Evolutionary conservation across 306 rosid genomes (phyloP), one percentile per base, ranked within the genome.

Genomic region (Ochetophila trinervis): DNA sequence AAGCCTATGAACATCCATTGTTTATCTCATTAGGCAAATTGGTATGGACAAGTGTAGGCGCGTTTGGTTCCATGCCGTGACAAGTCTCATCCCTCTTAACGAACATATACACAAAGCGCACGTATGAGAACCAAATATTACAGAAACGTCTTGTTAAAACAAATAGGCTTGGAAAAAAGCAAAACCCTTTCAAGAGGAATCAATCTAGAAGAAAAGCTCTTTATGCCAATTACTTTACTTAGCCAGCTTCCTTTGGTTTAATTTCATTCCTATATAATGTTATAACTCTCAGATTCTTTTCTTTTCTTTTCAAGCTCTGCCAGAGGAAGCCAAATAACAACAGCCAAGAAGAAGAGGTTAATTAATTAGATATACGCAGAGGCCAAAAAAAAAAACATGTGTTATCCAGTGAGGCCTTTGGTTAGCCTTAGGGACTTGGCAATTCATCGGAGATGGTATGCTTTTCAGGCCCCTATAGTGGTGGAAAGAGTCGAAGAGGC

Each of bases 341-440:
- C 12, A 0, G 45, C 45, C 45, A 49, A 32, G 23, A 20, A 35
- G 60, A 80, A 57, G 64, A 40, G 62, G 72, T 22, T 27, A 69
- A 79, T 51, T 9, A 51, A 14, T 12, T 23, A 44, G 60, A 48
- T 55, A n/a, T 32, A 72, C 37, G 49, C 19, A 65, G 30, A 15
- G 52, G 56, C 47, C 0, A 50, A 62, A 66, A 5, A 24, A 50
- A 21, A 47, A 67, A 51, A 62, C 4, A 91, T 91, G 97, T 86
- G 96, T 75, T 73, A 87, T 57, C 83, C 80, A 0, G 72, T 74
- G 1, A 36, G 75, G 78, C 72, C 84, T 75, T 61, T 53, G 67
- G 78, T 59, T 48, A 64, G 57, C 42, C 52, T 15, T 20, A 78
- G 73, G 67, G 77, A 60, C 24, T 40, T 72, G 51, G 44, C 59